phyloP scores from a whole-genome alignment of 257 asterid genomes.

The Knoxia roxburghii region DNA sequence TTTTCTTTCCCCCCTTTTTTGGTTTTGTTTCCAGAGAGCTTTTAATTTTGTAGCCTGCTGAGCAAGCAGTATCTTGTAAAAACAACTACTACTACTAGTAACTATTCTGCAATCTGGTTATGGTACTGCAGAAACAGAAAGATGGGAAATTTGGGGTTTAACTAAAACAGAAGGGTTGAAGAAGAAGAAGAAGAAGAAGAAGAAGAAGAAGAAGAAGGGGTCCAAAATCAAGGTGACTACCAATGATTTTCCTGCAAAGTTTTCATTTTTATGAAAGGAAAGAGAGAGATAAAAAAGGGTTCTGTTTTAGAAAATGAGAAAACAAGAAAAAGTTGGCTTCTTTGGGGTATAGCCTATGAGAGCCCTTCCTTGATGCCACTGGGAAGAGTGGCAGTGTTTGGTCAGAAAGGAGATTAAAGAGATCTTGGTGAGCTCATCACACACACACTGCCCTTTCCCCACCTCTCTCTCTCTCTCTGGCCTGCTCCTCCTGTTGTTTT shows the following conservation, averaged over 20 bases:
- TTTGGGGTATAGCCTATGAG: constrained; percentile 27
- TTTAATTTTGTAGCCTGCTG: constrained; percentile 27
- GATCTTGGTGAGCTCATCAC: constrained; percentile 49
- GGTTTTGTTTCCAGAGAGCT: constrained; percentile 33
- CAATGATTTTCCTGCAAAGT: constrained; percentile 13
- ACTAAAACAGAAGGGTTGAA: not conserved
- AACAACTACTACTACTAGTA: too few species aligned
- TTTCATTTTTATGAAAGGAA: constrained; percentile 1
- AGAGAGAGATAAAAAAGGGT: not conserved
- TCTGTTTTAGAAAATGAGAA: not conserved
- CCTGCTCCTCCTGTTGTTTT: constrained; percentile 26
- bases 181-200: constrained; percentile 7
- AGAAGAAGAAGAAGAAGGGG: constrained; percentile 11
- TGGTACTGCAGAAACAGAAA: constrained; percentile 19
- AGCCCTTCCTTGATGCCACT: constrained; percentile 41
- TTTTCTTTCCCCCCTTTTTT: not conserved
- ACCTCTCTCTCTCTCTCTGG: constrained; percentile 26
- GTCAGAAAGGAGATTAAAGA: constrained; percentile 75
- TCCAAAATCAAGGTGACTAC: constrained; percentile 19
- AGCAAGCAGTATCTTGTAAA: not conserved
- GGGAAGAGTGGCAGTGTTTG: constrained; percentile 67
- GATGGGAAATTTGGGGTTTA: constrained; percentile 1
- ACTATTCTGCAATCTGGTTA: constrained; percentile 1
- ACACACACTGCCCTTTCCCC: constrained; percentile 20
- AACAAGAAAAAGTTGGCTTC: constrained; percentile 5